Conservation (phyloP, 306 rosid genomes). For the cucumber (Cucumis sativus) region DNA sequence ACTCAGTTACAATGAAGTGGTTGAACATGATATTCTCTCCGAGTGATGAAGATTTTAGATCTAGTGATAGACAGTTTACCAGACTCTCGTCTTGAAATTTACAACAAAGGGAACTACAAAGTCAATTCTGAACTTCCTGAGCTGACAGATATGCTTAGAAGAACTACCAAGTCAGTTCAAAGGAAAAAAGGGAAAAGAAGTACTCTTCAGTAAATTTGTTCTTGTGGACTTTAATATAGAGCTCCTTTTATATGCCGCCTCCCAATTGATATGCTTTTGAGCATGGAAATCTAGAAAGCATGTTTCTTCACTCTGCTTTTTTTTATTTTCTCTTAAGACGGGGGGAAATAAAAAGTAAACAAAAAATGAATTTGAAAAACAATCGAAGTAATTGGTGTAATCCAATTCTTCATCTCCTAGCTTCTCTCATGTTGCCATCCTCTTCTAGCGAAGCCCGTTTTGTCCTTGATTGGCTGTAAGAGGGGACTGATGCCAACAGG, state of each 20-base stretch:
- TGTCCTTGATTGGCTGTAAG: background rate
- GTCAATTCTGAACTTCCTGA: background rate
- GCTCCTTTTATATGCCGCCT: background rate
- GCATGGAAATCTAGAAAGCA: background rate
- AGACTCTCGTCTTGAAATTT: background rate
- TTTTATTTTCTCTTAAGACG: background rate
- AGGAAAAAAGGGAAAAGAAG: no score
- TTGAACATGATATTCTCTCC: background rate
- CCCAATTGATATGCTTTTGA: background rate
- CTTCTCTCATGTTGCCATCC: background rate
- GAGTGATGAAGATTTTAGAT: background rate
- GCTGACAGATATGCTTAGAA: background rate
- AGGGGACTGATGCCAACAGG: background rate
- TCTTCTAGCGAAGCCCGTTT: background rate
- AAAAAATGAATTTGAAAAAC: background rate
- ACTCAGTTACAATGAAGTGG: background rate
- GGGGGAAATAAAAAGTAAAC: background rate
- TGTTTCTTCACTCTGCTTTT: background rate
- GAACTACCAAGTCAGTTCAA: background rate
- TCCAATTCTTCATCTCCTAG: background rate
- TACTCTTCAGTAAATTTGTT: background rate
- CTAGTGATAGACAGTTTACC: background rate
- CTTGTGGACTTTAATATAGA: background rate
- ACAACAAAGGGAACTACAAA: background rate
- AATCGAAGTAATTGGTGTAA: background rate